Conservation (phyloP, 1,139 yeast genomes). For the Lizanozyma gosingica region DNA sequence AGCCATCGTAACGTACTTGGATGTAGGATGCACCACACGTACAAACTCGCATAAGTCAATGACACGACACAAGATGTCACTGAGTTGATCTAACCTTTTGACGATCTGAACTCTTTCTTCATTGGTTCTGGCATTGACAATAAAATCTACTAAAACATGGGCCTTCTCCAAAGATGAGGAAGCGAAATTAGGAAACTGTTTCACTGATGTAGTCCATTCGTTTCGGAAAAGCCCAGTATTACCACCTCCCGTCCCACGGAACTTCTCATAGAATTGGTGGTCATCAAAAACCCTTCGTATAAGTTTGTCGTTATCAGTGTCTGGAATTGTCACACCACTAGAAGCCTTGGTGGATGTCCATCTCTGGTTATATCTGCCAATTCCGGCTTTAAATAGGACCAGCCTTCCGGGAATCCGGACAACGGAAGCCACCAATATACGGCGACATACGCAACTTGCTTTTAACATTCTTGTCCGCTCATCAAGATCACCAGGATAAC, state of each 20-base stretch:
- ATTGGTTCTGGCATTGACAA: constrained; percentile 38
- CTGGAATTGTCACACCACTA: background rate
- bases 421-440: too few species aligned
- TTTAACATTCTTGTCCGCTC: too few species aligned
- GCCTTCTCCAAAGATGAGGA: constrained; percentile 56
- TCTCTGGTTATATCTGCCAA: too few species aligned
- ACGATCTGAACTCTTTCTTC: constrained; percentile 42
- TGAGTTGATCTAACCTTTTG: constrained; percentile 66
- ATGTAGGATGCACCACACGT: constrained; percentile 78
- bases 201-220: background rate
- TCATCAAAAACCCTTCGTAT: background rate
- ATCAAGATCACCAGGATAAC: too few species aligned
- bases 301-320: background rate
- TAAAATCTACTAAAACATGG: constrained; percentile 44
- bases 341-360: background rate
- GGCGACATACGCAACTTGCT: too few species aligned
- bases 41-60: constrained; percentile 92
- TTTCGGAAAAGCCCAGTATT: background rate
- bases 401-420: too few species aligned
- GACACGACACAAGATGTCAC: constrained; percentile 85
- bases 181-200: constrained; percentile 48
- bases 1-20: constrained; percentile 66
- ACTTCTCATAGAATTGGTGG: background rate
- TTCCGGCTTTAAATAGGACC: too few species aligned
- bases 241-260: background rate